Conservation (phyloP, 768 basidiomycete genomes). For the Nidularia pulvinata region DNA sequence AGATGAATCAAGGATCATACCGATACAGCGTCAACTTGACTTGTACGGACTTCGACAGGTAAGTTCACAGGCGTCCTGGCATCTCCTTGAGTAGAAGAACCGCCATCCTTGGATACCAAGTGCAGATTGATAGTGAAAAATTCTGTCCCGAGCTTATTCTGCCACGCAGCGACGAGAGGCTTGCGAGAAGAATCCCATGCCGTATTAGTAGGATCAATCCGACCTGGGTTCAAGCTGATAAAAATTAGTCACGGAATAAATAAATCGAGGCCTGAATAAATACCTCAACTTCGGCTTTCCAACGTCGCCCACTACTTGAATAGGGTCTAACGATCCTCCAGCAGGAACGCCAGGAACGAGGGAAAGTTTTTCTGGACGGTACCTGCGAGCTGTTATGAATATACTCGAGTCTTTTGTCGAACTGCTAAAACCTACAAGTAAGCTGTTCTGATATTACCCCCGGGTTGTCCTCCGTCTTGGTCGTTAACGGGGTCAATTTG, state of each 20-base stretch:
- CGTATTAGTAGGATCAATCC: slow-evolving; percentile 53
- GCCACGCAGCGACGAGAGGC: slow-evolving; percentile 59
- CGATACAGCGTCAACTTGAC: slow-evolving; percentile 49
- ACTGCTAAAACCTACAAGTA: slow-evolving; percentile 37
- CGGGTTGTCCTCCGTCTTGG: slow-evolving; percentile 59
- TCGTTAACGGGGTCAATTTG: slow-evolving; percentile 51
- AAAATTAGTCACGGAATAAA: background rate
- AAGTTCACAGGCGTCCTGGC: slow-evolving; percentile 60
- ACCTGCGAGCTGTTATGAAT: slow-evolving; percentile 18
- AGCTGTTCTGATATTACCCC: slow-evolving; percentile 63
- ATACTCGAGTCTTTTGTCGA: background rate
- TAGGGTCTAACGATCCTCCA: slow-evolving; percentile 47
- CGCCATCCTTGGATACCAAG: slow-evolving; percentile 56
- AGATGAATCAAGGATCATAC: slow-evolving; percentile 27
- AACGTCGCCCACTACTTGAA: slow-evolving; percentile 27
- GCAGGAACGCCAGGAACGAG: slow-evolving; percentile 42
- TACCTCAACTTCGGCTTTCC: slow-evolving; percentile 42
- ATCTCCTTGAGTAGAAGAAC: slow-evolving; percentile 53
- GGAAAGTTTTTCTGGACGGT: slow-evolving; percentile 47
- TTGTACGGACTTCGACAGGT: slow-evolving; percentile 42
- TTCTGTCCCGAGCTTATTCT: slow-evolving; percentile 36
- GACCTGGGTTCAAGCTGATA: slow-evolving; percentile 60
- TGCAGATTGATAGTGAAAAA: slow-evolving; percentile 65
- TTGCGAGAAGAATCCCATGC: slow-evolving; percentile 61
- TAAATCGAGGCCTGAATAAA: slow-evolving; percentile 3